Conservation (phyloP, 108 stramenopile species). For the Fragilariopsis cylindrus region DNA sequence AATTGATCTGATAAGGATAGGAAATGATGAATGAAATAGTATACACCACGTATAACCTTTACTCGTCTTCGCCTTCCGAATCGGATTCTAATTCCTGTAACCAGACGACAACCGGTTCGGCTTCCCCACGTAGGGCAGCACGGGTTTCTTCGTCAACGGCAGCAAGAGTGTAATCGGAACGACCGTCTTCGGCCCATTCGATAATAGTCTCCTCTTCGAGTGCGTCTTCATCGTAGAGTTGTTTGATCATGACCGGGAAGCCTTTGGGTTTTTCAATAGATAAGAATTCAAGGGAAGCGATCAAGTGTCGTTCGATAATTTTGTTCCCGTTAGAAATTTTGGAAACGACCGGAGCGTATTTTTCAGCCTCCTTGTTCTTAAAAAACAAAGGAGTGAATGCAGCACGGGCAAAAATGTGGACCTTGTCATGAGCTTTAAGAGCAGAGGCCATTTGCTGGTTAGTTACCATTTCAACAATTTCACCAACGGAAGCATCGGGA, state of each 20-base stretch:
- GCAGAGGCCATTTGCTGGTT: slow-evolving; percentile 95
- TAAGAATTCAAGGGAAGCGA: slow-evolving; percentile 71
- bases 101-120: slow-evolving; percentile 89
- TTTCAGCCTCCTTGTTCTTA: slow-evolving; percentile 82
- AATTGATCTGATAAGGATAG: no score
- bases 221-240: slow-evolving; percentile 88
- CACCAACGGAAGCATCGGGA: slow-evolving; percentile 62
- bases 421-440: slow-evolving; percentile 88
- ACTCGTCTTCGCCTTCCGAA: slow-evolving; percentile 59
- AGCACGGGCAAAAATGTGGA: slow-evolving; percentile 80
- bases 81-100: slow-evolving; percentile 86
- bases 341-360: slow-evolving; percentile 55
- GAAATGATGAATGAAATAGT: no score
- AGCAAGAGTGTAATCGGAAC: slow-evolving; percentile 72
- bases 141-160: slow-evolving; percentile 79
- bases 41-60: background rate
- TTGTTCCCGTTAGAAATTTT: slow-evolving; percentile 71
- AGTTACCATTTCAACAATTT: slow-evolving; percentile 72
- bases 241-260: slow-evolving; percentile 90
- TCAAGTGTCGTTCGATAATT: slow-evolving; percentile 86
- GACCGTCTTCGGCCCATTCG: slow-evolving; percentile 88
- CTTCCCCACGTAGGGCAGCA: slow-evolving; percentile 73
- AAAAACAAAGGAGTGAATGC: slow-evolving; percentile 79
- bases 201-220: slow-evolving; percentile 89
- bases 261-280: slow-evolving; percentile 85